Evolutionary conservation across 2,329 filamentous ascomycete genomes (phyloP).

Genomic region (Aspergillus eucalypticola): DNA sequence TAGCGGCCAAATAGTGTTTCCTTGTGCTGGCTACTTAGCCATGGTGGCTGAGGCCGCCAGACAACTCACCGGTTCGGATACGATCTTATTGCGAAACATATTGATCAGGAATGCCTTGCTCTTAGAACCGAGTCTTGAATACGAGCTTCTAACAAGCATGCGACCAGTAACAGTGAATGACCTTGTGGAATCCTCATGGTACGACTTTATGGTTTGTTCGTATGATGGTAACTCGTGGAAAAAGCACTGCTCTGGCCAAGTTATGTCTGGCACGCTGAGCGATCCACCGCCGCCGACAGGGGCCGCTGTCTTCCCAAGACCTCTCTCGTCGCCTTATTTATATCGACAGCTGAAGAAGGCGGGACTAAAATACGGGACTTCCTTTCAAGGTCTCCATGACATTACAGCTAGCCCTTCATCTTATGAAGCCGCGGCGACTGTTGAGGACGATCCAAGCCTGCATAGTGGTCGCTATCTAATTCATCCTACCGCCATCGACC

Average conservation of each 20-base stretch:
- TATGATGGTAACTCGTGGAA: slow-evolving; percentile 6
- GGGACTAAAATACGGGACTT: slow-evolving; percentile 14
- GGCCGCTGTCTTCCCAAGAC: neutral
- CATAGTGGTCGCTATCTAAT: slow-evolving; percentile 8
- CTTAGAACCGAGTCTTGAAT: neutral
- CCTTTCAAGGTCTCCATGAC: slow-evolving; percentile 15
- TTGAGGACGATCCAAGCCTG: neutral
- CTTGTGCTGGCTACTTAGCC: slow-evolving; percentile 12
- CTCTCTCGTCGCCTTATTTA: neutral
- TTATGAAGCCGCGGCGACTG: neutral
- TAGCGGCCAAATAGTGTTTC: slow-evolving; percentile 8
- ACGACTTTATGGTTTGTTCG: slow-evolving; percentile 15
- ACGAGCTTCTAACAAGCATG: slow-evolving; percentile 19
- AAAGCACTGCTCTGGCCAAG: slow-evolving; percentile 15
- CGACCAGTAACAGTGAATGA: slow-evolving; percentile 3
- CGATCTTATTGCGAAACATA: slow-evolving; percentile 1
- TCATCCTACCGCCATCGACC: slow-evolving; percentile 20
- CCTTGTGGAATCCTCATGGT: slow-evolving; percentile 14
- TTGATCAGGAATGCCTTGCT: neutral
- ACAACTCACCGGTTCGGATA: slow-evolving; percentile 7
- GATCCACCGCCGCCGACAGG: neutral
- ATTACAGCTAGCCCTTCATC: slow-evolving; percentile 13
- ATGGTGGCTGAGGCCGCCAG: slow-evolving; percentile 12
- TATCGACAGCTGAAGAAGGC: slow-evolving; percentile 5
- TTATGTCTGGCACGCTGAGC: neutral